Evolutionary conservation across 2,329 filamentous ascomycete species (phyloP), one percentile per base, ranked within the genome.

Genomic region (Aphanocladium album): DNA sequence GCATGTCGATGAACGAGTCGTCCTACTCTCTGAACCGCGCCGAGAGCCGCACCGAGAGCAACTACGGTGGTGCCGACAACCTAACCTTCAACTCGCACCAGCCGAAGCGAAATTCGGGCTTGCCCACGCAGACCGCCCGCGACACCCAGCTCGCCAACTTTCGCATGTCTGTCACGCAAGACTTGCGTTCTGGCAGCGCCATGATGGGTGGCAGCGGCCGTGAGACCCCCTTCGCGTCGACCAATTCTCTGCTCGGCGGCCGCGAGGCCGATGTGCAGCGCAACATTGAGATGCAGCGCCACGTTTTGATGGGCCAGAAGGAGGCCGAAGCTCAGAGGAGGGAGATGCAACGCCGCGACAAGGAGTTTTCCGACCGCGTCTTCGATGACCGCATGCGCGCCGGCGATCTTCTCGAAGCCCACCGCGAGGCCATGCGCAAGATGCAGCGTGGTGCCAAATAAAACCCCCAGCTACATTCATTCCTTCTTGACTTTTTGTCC

Each of bases 341-440:
- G 57, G 83, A 88, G 70, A 77, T 81, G 67, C 82, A 86, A 66
- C 79, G 80, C 60, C 75, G 79, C 46, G 83, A 83, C 53, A 83
- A 81, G 64, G 80, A 85, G 64, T 78, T 83, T 58, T 78, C 80
- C 6, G 85, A 90, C 16, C 82, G 82, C 54, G 80, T 81, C 41
- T 86, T 91, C 67, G 89, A 91, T 65, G 85, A 88, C 71, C 82
- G 85, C 65, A 95, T 96, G 89, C 81, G 90, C 58, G 86, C 84
- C 17, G 87, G 88, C 0, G 85, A 89, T 64, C 83, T 96, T 78
- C 79, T 89, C 56, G 88, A 90, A 50, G 82, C 87, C 23, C 93
- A 97, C 72, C 82, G 89, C 21, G 88, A 93, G 64, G 90, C 89
- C 1, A 82, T 97, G 83, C 81, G 89, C 64, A 87, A 81, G 71